Evolutionary conservation across 768 basidiomycete genomes (phyloP), one percentile per base, ranked within the genome.

Genomic region (Phanerodontia chrysosporium): DNA sequence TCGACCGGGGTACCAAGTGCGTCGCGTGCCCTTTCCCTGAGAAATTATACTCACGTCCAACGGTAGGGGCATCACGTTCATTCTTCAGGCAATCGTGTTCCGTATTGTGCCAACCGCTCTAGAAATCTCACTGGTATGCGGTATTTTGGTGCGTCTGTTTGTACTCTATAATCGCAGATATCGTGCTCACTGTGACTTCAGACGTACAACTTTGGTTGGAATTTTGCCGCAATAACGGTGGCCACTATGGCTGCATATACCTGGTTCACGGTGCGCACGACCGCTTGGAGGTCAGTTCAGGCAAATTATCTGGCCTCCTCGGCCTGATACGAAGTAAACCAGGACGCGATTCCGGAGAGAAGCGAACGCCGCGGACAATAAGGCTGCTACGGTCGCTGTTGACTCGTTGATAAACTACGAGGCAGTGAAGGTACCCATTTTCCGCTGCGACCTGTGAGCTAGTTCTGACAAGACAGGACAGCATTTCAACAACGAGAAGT

Each of bases 341-440:
- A 96, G 95, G 60, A 98, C 95, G 0, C 85, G 84, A 52, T 98
- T 98, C 77, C 88, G 97, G 25, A 85, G 95, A 48, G 84, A 97
- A 61, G 97, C 96, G 0, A 99, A 99, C 73, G 83, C 89, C 58
- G 97, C 97, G 0, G 97, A 99, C 65, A 98, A 99, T 73, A 91
- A 90, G 68, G 95, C 96, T 18, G 97, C 96, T 0, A 91, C 92
- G 0, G 83, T 90, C 1, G 92, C 93, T 2, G 93, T 98, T 2
- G 97, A 99, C 69, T 92, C 95, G 0, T 76, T 99, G 45, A 96
- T 99, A 71, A 99, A 99, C 69, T 98, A 93, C 67, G 97, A 99
- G 70, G 97, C 97, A 2, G 97, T 99, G 67, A 99, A 98, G 82
- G 95, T 95, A 62, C 29, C 35, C 28, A 36, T 52, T 16, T 6